Evolutionary conservation across 345 rosid genomes (phyloP), one percentile per base, ranked within the genome.

Genomic region (Erodium maritimum): DNA sequence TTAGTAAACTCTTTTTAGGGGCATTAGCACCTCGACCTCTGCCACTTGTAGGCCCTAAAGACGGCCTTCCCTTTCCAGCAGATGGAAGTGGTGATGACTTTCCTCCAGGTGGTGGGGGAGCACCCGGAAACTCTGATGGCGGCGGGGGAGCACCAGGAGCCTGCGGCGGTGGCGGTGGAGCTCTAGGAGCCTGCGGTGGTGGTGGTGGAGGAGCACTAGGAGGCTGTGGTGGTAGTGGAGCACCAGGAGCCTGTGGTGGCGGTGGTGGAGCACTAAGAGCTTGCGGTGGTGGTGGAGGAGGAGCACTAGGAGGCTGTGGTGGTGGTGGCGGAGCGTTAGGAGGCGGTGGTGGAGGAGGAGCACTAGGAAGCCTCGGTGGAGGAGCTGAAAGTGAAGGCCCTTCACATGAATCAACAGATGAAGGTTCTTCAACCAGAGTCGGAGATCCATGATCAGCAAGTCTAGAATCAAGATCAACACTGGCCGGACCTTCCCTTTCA

Each of bases 81-180:
- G 80, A 76, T 68, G 84, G 85, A 65, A 88, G 86, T 1, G 93
- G 91, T 20, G 89, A 90, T 19, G 88, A 71, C 62, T 76, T 87
- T 57, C 70, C 72, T 65, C 77, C 85, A 50, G 71, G 65, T 64
- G 81, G 73, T 50, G 79, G 82, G 58, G 83, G 80, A 50, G 82
- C 75, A 63, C 65, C 74, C 24, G 72, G 76, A 63, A 64, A 72
- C 59, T 77, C 64, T 29, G 71, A 52, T 25, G 68, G 63, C 21
- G 85, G 62, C 18, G 87, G 89, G n/a, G 87, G 88, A 56, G 88
- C 69, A 12, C 73, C 71, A 1, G 72, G 70, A 0, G 64, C 69
- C 48, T 61, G 52, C 21, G 57, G 57, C 23, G 21, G 59, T 52
- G 51, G 18, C 1, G 60, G 50, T 4, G 51, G 25, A 1, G 68